These are phyloP conservation scores for Monosporascus cannonballus DNA, from an alignment of 2,329 filamentous ascomycete species.

Conservation along the genomic window DNA sequence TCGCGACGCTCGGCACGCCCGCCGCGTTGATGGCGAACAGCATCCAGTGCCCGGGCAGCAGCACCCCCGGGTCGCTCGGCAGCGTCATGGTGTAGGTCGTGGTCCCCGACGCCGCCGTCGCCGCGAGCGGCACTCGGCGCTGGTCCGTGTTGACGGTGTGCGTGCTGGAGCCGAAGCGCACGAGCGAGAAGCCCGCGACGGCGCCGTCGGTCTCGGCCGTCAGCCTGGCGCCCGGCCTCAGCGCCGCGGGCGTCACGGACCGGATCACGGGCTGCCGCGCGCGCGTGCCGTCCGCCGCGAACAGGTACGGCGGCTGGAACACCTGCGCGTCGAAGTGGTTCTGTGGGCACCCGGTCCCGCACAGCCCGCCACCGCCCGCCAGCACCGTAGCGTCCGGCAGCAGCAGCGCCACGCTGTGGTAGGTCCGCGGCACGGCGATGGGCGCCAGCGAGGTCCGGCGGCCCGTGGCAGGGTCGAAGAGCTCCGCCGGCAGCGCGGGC, in stretches of 20 bases:
- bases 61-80: conserved; percentile 36
- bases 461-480: conserved; percentile 32
- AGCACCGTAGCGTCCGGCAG: conserved; percentile 39
- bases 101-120: conserved; percentile 9
- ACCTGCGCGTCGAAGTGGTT: conserved; percentile 47
- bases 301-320: conserved; percentile 45
- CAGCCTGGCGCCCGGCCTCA: conserved; percentile 27
- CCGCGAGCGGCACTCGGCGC: conserved; percentile 35
- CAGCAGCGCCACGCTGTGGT: conserved; percentile 38
- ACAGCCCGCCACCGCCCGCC: conserved; percentile 43
- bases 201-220: conserved; percentile 24
- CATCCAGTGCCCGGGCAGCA: conserved; percentile 42
- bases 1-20: conserved; percentile 38
- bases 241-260: conserved; percentile 21
- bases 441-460: conserved; percentile 27
- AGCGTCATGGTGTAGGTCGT: conserved; percentile 30
- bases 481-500: conserved; percentile 30
- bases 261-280: conserved; percentile 34
- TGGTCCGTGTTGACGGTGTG: conserved; percentile 49
- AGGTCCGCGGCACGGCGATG: conserved; percentile 31
- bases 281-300: conserved; percentile 31
- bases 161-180: conserved; percentile 39
- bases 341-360: conserved; percentile 31
- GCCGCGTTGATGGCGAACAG: conserved; percentile 37
- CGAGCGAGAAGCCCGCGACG: conserved; percentile 30